Base-by-base conservation (phyloP, 2,329 filamentous ascomycete species). In the Fusarium dlaminii region DNA sequence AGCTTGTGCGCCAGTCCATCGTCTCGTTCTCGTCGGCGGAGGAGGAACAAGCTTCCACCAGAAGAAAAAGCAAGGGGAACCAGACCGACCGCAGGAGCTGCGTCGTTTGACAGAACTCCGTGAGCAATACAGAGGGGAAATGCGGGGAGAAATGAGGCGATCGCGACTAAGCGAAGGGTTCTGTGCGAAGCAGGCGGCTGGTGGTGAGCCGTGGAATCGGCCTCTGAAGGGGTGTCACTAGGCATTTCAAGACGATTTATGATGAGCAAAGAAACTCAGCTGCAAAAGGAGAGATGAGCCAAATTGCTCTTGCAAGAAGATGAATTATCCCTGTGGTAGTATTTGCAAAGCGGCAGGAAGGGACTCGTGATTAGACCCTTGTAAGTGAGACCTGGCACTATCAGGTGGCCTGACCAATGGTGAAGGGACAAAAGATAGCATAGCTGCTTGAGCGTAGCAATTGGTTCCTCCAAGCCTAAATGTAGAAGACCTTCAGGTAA, bases 71-170 rank as follows among this genome's bases (percentile, higher is more conserved):
- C 78, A 46, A 84, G 80, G 12, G 84, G 84, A 20, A 83, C 69
- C 34, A 86, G 79, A 29, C 84, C 84, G 52, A 84, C 76, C 13
- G 82, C 83, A 20, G 83, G 84, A 40, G 84, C 76, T 15, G 79
- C 67, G 20, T 78, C 70, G 42, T 73, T 58, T 32, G 82, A 82
- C 59, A 84, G 74, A 51, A 81, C 75, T 72, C 81, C 83, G 73
- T 84, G 82, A 36, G 80, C 77, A 67, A 86, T 70, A 68, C 82
- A 82, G 24, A 85, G 80, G 7, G 82, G 80, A 49, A 85, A 81
- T 12, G 82, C 83, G 45, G 83, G 83, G 36, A 85, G 39, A 67
- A 84, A 84, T 61, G 79, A 80, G 56, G 79, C 72, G 68, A 81
- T 78, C 58, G 80, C 80, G 63, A 82, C 66, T 59, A 80, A 77